Conservation (phyloP, 768 basidiomycete species). For the Auricularia cornea region DNA sequence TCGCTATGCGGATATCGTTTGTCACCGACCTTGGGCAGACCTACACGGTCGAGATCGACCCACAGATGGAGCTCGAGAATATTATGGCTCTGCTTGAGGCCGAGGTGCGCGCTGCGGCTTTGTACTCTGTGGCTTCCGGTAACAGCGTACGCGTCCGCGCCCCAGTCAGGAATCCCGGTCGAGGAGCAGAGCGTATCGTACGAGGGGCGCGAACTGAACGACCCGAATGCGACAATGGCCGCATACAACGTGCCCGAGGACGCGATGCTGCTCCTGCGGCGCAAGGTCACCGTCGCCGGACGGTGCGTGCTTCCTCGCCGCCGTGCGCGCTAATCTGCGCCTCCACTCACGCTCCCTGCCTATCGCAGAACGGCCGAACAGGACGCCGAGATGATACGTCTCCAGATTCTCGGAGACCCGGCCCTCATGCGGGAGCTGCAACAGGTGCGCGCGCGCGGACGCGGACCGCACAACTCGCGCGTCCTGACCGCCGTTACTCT, state of each 20-base stretch:
- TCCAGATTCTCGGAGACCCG: slow-evolving; percentile 82
- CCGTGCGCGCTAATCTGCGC: neutral
- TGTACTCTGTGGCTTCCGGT: neutral
- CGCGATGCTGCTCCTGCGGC: slow-evolving; percentile 60
- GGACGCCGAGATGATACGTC: slow-evolving; percentile 84
- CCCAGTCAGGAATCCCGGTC: slow-evolving; percentile 65
- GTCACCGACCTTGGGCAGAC: slow-evolving; percentile 28
- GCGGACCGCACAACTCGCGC: neutral
- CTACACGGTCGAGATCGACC: slow-evolving; percentile 61
- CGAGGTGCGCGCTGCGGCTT: slow-evolving; percentile 53
- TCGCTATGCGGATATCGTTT: slow-evolving; percentile 28
- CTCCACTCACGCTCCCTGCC: neutral
- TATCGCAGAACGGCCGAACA: slow-evolving; percentile 53
- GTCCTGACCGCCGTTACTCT: neutral
- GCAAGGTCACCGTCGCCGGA: slow-evolving; percentile 45
- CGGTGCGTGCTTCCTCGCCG: slow-evolving; percentile 19
- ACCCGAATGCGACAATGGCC: slow-evolving; percentile 60
- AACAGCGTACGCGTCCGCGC: neutral
- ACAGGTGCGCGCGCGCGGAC: slow-evolving; percentile 37
- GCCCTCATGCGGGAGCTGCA: slow-evolving; percentile 64
- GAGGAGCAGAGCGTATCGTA: slow-evolving; percentile 66
- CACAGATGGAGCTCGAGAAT: slow-evolving; percentile 85
- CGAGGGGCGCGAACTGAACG: slow-evolving; percentile 55
- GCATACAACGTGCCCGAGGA: slow-evolving; percentile 55
- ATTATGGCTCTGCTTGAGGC: slow-evolving; percentile 91